Conservation (phyloP, 1,139 yeast species). For the Nakaseomyces nivariensis region DNA sequence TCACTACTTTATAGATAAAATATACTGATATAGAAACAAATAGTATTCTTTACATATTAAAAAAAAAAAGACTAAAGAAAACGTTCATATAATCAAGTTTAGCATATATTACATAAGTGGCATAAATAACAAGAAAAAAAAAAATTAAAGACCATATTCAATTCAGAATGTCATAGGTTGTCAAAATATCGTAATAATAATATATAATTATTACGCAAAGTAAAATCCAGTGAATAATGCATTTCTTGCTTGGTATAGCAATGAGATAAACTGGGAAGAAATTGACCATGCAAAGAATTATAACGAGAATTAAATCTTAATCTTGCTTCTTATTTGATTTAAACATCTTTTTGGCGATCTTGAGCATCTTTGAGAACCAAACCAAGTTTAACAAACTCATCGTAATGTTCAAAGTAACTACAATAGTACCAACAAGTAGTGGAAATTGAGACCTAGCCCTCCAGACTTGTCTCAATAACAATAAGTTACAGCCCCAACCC, state of each 20-base stretch:
- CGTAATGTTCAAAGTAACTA: constrained; percentile 50
- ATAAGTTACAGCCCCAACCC: constrained; percentile 68
- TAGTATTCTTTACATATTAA: neutral
- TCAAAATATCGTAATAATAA: neutral
- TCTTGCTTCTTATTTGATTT: neutral
- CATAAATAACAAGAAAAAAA: neutral
- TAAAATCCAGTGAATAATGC: too few relatives aligned
- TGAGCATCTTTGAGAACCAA: constrained; percentile 72
- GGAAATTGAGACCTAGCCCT: constrained; percentile 34
- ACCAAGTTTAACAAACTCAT: constrained; percentile 57
- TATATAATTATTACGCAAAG: neutral
- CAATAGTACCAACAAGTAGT: constrained; percentile 35
- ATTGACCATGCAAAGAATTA: too few relatives aligned
- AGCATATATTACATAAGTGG: neutral
- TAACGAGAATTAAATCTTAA: neutral
- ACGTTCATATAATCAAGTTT: too few relatives aligned
- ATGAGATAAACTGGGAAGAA: too few relatives aligned
- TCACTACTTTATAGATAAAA: neutral
- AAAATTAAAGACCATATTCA: neutral
- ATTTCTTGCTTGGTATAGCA: too few relatives aligned
- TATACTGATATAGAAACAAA: neutral
- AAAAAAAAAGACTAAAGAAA: neutral
- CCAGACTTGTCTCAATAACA: constrained; percentile 30
- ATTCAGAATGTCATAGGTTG: neutral
- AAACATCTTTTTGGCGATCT: constrained; percentile 50